Conservation (phyloP, 176 grass and related monocot genomes). For the Stipa capillata region DNA sequence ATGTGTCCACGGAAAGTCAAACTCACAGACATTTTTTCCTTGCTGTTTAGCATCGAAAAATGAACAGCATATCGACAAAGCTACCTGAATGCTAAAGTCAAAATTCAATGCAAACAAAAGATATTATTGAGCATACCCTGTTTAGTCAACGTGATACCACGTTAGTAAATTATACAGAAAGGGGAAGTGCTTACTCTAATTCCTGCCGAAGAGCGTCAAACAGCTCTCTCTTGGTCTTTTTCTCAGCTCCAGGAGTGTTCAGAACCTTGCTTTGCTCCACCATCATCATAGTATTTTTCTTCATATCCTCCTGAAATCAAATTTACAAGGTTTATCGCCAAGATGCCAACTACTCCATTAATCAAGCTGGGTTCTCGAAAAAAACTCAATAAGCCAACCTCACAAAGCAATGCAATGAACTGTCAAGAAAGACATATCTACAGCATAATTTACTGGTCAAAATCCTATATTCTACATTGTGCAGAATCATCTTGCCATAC, state of each 20-base stretch:
- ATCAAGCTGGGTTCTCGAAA: no score
- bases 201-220: conserved; percentile 87
- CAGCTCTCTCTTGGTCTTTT: conserved; percentile 84
- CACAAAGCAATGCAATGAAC: neutral
- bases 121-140: neutral
- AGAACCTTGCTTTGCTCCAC: conserved; percentile 95
- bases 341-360: neutral
- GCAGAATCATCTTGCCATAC: neutral
- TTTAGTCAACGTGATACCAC: neutral
- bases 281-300: conserved; percentile 97
- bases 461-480: neutral
- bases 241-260: conserved; percentile 90
- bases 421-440: neutral
- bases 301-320: conserved; percentile 82
- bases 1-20: neutral
- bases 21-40: neutral
- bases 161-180: neutral
- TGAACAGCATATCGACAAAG: neutral
- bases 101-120: neutral
- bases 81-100: neutral
- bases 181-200: conserved; percentile 62
- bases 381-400: no score
- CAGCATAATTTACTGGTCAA: neutral
- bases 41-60: neutral
- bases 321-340: neutral